Evolutionary conservation across 2,329 filamentous ascomycete species (phyloP).

Genomic region (Juglanconis oblonga): DNA sequence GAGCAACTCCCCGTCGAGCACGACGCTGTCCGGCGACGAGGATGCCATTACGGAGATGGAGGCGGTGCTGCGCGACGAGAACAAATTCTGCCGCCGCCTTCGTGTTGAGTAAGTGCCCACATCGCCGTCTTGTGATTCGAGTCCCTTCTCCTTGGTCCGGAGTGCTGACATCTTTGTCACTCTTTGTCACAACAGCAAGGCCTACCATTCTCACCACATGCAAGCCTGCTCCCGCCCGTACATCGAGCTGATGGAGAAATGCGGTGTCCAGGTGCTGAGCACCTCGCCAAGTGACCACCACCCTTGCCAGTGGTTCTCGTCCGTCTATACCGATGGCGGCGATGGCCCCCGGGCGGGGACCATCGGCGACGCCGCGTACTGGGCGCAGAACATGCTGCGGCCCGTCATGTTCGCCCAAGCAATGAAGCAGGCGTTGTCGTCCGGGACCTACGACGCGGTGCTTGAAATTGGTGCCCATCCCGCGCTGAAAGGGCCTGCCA

Average conservation of each 20-base stretch:
- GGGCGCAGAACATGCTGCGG: constrained; percentile 21
- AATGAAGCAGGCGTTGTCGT: constrained; percentile 5
- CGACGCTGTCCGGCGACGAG: constrained; percentile 26
- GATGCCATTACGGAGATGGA: constrained; percentile 27
- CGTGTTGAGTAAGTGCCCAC: no score
- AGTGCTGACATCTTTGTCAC: no score
- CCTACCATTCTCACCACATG: constrained; percentile 41
- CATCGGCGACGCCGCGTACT: constrained; percentile 16
- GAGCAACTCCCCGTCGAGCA: constrained; percentile 26
- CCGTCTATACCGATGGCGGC: no score
- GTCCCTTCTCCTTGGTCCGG: no score
- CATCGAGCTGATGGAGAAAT: constrained; percentile 7
- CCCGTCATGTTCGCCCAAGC: constrained; percentile 25
- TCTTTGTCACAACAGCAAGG: no score
- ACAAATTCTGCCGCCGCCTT: constrained; percentile 29
- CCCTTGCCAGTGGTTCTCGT: background rate
- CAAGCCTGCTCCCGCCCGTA: constrained; percentile 9
- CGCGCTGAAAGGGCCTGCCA: constrained; percentile 36
- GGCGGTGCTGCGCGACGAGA: constrained; percentile 22
- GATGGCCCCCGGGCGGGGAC: no score
- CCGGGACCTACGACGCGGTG: constrained; percentile 7
- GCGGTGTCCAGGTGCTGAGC: background rate
- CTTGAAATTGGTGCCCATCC: constrained; percentile 34
- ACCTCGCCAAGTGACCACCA: background rate
- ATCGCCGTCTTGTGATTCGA: no score